phyloP scores from a whole-genome alignment of 2,329 filamentous ascomycete species.

The Sclerotinia spermophila region DNA sequence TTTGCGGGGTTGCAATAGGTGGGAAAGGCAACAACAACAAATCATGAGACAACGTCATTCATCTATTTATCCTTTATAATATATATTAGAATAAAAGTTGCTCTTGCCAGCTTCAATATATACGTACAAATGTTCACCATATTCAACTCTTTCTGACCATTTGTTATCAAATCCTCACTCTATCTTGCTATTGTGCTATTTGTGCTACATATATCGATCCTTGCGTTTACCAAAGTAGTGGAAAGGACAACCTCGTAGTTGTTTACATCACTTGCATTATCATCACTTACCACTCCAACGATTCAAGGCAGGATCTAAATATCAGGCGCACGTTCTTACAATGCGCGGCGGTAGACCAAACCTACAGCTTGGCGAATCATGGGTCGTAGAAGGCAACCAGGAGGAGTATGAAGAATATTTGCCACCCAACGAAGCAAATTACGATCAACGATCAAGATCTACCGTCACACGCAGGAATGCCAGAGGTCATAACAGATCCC shows the following conservation, averaged over 20 bases:
- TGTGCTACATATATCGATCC: neutral
- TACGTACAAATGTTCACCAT: neutral
- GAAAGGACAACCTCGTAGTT: neutral
- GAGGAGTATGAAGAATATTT: constrained; percentile 27
- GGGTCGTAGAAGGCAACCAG: constrained; percentile 35
- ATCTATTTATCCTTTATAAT: neutral
- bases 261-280: neutral
- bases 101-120: neutral
- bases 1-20: constrained; percentile 17
- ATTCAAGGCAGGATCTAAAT: neutral
- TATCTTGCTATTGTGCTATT: neutral
- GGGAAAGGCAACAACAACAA: constrained; percentile 17
- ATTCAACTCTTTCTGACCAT: neutral
- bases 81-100: neutral
- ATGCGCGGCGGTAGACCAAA: constrained; percentile 29
- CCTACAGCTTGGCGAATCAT: constrained; percentile 34
- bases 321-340: neutral
- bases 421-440: constrained; percentile 25
- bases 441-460: constrained; percentile 17
- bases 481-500: constrained; percentile 29
- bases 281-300: neutral
- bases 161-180: neutral
- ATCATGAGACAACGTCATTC: constrained; percentile 31
- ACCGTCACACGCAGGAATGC: constrained; percentile 26
- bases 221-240: neutral